These are phyloP conservation scores for Yamadazyma triangularis DNA, from an alignment of 1,139 yeast species.

Conservation along the genomic window DNA sequence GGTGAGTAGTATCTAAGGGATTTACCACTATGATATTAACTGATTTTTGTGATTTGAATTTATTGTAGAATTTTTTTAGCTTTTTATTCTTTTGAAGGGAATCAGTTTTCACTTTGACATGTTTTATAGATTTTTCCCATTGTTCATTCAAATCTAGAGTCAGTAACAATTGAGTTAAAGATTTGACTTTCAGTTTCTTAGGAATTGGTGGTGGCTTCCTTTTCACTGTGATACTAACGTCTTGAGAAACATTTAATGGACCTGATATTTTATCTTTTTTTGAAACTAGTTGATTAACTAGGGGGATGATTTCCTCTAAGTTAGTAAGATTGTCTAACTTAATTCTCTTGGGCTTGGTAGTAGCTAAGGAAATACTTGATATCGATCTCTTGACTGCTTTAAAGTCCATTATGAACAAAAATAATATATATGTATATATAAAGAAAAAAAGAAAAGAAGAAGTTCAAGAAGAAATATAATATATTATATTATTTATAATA, in stretches of 20 bases:
- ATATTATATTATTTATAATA: too few relatives aligned
- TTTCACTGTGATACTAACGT: background rate
- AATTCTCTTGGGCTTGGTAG: background rate
- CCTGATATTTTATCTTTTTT: background rate
- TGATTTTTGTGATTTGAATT: background rate
- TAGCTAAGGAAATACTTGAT: background rate
- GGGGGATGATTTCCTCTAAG: background rate
- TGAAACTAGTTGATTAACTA: background rate
- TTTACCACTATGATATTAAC: background rate
- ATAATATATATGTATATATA: too few relatives aligned
- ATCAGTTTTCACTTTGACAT: too few relatives aligned
- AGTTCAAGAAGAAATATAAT: too few relatives aligned
- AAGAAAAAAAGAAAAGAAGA: too few relatives aligned
- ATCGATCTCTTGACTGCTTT: background rate
- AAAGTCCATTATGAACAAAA: too few relatives aligned
- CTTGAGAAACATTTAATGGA: background rate
- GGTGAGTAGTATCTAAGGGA: too few relatives aligned
- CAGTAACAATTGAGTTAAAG: background rate
- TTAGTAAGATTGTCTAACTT: background rate
- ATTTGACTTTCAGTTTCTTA: too few relatives aligned
- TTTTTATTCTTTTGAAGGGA: background rate
- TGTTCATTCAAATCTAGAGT: too few relatives aligned
- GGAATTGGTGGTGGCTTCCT: background rate
- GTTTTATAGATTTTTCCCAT: background rate
- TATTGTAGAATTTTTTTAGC: background rate